Conservation (phyloP, 345 rosid species). For the Pugionium dolabratum region DNA sequence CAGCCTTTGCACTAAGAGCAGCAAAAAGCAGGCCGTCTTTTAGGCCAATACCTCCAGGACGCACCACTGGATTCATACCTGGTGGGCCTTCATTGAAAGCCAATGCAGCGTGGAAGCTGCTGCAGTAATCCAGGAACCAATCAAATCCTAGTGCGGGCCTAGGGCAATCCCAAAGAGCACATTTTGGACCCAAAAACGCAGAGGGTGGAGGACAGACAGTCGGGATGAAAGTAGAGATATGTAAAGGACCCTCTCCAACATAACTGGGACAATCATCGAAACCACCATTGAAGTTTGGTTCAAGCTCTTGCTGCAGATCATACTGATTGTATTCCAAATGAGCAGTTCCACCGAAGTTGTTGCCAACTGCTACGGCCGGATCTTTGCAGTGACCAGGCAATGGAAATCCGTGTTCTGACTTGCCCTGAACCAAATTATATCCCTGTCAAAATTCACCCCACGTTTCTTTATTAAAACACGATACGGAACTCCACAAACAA, state of each 20-base stretch:
- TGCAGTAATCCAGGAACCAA: conserved; percentile 90
- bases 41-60: conserved; percentile 88
- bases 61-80: conserved; percentile 83
- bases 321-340: conserved; percentile 64
- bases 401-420: conserved; percentile 56
- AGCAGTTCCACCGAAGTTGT: conserved; percentile 49
- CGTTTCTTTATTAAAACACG: too few species aligned
- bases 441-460: conserved; percentile 45
- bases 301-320: conserved; percentile 71
- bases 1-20: conserved; percentile 79
- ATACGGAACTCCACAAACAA: too few species aligned
- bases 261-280: conserved; percentile 48
- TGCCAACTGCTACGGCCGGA: conserved; percentile 46
- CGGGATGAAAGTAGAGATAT: conserved; percentile 47
- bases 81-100: conserved; percentile 94
- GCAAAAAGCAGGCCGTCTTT: conserved; percentile 90
- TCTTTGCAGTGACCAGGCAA: conserved; percentile 60
- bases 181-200: conserved; percentile 95
- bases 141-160: conserved; percentile 90
- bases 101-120: conserved; percentile 80
- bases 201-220: conserved; percentile 80
- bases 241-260: conserved; percentile 57
- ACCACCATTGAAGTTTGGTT: conserved; percentile 55
- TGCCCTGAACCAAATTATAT: conserved; percentile 57
- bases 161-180: conserved; percentile 99